Percentiles rank a stretch among this genome's conserved stretches.
Evolutionary conservation across 371 early-diverging fungal genomes (phyloP).

Genomic region (Lichtheimia ramosa): DNA sequence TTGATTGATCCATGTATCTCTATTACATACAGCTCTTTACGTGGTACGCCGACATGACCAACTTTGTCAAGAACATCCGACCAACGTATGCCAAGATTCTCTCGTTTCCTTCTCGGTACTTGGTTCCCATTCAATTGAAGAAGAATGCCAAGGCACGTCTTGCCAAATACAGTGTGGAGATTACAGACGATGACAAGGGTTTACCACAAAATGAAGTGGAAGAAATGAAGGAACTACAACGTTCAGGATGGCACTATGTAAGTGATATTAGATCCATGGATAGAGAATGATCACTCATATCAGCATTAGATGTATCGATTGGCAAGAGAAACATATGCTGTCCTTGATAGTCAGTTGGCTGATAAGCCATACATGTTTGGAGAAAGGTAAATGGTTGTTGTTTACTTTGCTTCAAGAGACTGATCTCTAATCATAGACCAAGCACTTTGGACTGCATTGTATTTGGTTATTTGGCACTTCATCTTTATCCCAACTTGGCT

Average conservation of each 20-base stretch:
- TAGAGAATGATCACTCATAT: neutral
- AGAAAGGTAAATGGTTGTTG: slow-evolving; percentile 34
- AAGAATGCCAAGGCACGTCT: slow-evolving; percentile 56
- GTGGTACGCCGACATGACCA: slow-evolving; percentile 72
- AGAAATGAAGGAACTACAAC: slow-evolving; percentile 48
- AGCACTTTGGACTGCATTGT: slow-evolving; percentile 67
- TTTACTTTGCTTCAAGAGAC: neutral
- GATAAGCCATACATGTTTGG: slow-evolving; percentile 71
- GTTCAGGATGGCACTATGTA: slow-evolving; percentile 50
- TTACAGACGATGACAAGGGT: slow-evolving; percentile 36
- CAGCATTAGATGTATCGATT: slow-evolving; percentile 52
- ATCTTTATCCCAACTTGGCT: slow-evolving; percentile 64
- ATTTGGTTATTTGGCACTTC: slow-evolving; percentile 69
- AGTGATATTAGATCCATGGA: neutral
- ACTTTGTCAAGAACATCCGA: slow-evolving; percentile 64
- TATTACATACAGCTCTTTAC: slow-evolving; percentile 48
- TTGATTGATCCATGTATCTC: neutral
- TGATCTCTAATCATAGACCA: slow-evolving; percentile 27
- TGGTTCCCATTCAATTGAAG: slow-evolving; percentile 62
- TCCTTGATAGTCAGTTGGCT: slow-evolving; percentile 57
- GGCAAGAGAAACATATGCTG: slow-evolving; percentile 56
- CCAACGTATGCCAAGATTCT: slow-evolving; percentile 65
- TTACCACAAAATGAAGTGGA: slow-evolving; percentile 45
- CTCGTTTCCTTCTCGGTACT: slow-evolving; percentile 62
- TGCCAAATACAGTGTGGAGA: slow-evolving; percentile 47